A percentile compares a stretch with the other conserved stretches of the same genome.
Evolutionary conservation across 805 yeast species (phyloP).

Genomic region (Saccharomycopsis sp.): DNA sequence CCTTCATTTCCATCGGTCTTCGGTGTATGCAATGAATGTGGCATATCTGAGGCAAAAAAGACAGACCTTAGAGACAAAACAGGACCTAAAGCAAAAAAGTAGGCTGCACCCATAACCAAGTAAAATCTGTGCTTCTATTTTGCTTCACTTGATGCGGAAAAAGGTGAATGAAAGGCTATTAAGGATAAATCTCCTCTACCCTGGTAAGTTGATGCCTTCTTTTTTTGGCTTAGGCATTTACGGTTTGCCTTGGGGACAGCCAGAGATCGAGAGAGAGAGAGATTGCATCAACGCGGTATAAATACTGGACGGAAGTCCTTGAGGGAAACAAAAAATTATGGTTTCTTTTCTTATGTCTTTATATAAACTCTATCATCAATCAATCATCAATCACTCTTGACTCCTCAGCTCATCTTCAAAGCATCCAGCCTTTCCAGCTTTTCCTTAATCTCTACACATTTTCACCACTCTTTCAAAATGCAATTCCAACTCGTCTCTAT

Average conservation of each 20-base stretch:
- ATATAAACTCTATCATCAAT: neutral
- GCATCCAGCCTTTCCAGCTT: neutral
- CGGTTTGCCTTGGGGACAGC: no score
- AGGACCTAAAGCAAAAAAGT: neutral
- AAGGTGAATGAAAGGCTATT: neutral
- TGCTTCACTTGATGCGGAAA: neutral
- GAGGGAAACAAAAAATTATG: neutral
- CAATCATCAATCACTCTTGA: neutral
- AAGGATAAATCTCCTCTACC: neutral
- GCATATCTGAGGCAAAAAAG: neutral
- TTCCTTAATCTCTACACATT: neutral
- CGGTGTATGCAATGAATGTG: neutral
- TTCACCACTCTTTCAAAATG: slow-evolving; percentile 7
- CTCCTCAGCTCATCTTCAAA: neutral
- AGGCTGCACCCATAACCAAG: neutral
- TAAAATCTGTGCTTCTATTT: neutral
- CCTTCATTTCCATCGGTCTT: neutral
- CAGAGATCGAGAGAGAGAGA: no score
- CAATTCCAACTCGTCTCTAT: slow-evolving; percentile 13
- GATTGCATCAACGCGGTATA: neutral
- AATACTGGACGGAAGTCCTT: neutral
- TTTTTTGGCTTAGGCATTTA: neutral
- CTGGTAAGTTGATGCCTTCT: neutral
- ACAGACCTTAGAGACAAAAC: neutral
- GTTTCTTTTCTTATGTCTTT: neutral